phyloP scores from a whole-genome alignment of 768 basidiomycete genomes.

The Psilocybe cyanescens region DNA sequence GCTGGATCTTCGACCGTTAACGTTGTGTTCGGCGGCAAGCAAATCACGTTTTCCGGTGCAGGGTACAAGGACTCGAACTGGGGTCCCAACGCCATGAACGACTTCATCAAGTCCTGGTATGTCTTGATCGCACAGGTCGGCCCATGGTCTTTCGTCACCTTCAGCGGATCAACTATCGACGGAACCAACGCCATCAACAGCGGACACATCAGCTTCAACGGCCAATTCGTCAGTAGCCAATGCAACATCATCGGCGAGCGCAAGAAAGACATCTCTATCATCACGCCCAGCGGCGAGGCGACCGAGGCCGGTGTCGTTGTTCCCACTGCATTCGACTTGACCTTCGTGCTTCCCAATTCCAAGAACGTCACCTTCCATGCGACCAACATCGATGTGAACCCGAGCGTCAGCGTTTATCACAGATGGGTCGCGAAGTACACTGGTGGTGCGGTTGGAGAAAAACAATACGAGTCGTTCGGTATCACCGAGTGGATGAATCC shows the following conservation, averaged over 20 bases:
- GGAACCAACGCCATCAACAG: slow-evolving; percentile 5
- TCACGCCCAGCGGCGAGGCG: background rate
- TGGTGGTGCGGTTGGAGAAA: background rate
- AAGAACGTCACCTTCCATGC: background rate
- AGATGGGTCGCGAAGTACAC: slow-evolving; percentile 4
- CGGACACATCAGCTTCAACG: slow-evolving; percentile 1
- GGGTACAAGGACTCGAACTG: slow-evolving; percentile 6
- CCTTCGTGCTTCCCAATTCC: background rate
- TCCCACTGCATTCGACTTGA: background rate
- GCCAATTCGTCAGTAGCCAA: background rate
- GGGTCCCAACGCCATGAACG: slow-evolving; percentile 7
- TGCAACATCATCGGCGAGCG: slow-evolving; percentile 4
- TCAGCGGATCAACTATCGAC: background rate
- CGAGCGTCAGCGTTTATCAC: background rate
- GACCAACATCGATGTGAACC: background rate
- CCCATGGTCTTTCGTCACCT: slow-evolving; percentile 5
- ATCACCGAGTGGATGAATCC: slow-evolving; percentile 7
- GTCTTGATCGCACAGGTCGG: slow-evolving; percentile 1
- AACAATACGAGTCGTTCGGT: background rate
- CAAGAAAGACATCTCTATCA: slow-evolving; percentile 1
- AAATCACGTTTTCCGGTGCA: background rate
- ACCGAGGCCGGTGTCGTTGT: background rate
- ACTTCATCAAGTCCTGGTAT: slow-evolving; percentile 4
- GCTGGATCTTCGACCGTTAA: background rate
- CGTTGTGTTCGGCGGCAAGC: background rate